Evolutionary conservation across 2,329 filamentous ascomycete genomes (phyloP).

Genomic region (Arthrobotrys musiformis): DNA sequence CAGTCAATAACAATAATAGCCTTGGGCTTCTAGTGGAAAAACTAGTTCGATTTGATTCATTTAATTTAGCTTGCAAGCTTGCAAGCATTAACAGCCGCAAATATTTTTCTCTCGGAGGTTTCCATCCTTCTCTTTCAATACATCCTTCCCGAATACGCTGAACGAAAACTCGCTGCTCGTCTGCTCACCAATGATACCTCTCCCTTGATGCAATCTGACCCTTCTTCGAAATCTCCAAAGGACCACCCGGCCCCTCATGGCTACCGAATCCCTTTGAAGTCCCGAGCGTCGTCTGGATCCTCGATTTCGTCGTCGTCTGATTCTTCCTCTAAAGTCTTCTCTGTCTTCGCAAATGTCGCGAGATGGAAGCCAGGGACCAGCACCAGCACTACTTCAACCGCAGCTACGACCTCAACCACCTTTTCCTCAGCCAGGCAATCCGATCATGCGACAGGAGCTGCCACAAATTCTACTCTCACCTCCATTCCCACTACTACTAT

Average conservation of each 20-base stretch:
- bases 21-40: neutral
- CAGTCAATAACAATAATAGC: neutral
- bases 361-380: conserved; percentile 51
- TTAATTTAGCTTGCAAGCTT: conserved; percentile 22
- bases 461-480: neutral
- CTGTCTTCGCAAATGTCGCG: conserved; percentile 51
- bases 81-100: conserved; percentile 42
- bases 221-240: conserved; percentile 28
- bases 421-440: conserved; percentile 10
- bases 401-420: conserved; percentile 8
- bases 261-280: conserved; percentile 48
- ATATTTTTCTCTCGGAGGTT: conserved; percentile 50
- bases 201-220: conserved; percentile 53
- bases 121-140: conserved; percentile 50
- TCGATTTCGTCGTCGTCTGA: conserved; percentile 26
- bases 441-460: conserved; percentile 40
- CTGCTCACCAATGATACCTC: conserved; percentile 35
- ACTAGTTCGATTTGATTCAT: neutral
- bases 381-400: conserved; percentile 22
- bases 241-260: conserved; percentile 38
- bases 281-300: conserved; percentile 30
- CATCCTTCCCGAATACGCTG: conserved; percentile 51
- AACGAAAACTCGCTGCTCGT: conserved; percentile 40
- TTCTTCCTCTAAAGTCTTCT: conserved; percentile 46
- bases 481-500: neutral